Conservation (phyloP, 805 yeast species). For the Candida ipomoeae region DNA sequence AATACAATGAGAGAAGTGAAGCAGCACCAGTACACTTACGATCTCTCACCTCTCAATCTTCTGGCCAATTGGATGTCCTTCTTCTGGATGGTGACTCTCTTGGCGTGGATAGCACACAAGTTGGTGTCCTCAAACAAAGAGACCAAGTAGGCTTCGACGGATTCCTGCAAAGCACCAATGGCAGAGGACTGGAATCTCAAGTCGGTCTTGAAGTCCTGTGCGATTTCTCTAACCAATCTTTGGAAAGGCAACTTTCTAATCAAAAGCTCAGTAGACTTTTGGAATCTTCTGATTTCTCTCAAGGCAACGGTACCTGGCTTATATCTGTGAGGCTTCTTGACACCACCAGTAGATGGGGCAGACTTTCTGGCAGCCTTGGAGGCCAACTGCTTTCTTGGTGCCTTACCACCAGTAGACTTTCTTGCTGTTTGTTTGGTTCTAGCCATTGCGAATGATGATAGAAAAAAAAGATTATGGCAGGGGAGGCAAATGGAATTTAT, state of each 20-base stretch:
- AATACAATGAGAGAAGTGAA: conserved; percentile 18
- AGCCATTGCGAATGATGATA: conserved; percentile 28
- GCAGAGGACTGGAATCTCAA: conserved; percentile 47
- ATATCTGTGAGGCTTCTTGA: conserved; percentile 48
- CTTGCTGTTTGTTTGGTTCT: conserved; percentile 48
- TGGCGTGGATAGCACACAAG: conserved; percentile 48
- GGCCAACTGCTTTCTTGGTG: conserved; percentile 47
- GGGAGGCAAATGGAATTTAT: conserved; percentile 6
- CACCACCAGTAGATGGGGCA: conserved; percentile 46
- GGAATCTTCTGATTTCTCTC: conserved; percentile 48
- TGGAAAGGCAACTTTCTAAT: conserved; percentile 47
- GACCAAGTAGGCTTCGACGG: conserved; percentile 46
- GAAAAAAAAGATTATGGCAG: not conserved
- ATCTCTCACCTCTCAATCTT: conserved; percentile 48
- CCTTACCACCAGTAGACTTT: conserved; percentile 48
- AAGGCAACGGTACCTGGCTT: conserved; percentile 49
- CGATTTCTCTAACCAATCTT: conserved; percentile 46
- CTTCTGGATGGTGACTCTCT: conserved; percentile 47
- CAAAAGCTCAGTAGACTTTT: conserved; percentile 43
- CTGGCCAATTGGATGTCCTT: conserved; percentile 47
- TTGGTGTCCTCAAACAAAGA: conserved; percentile 45
- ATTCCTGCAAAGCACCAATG: conserved; percentile 46
- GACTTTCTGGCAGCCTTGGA: conserved; percentile 48
- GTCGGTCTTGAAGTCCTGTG: conserved; percentile 45
- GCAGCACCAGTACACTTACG: conserved; percentile 24